Base-by-base conservation (phyloP, 768 basidiomycete genomes). In the Collybiopsis luxurians region DNA sequence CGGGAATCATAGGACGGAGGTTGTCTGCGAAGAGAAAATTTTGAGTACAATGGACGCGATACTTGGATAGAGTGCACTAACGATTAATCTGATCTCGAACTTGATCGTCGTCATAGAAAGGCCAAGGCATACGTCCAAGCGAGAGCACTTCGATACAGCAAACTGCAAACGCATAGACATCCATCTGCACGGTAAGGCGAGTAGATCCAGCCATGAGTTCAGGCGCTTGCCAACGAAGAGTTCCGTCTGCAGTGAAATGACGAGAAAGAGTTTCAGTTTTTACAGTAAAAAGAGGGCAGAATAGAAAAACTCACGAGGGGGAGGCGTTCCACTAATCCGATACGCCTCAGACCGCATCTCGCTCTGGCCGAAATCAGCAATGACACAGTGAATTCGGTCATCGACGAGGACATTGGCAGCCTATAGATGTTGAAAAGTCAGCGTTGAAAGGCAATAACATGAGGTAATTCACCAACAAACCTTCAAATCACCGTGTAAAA, bases 401-500 rank as follows among this genome's bases (percentile, higher is more conserved):
- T 87, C 82, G 13, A 95, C 83, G 2, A 94, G 80, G 15, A 93
- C 81, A 65, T 95, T 94, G 2, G 86, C 77, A 2, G 82, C 88
- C 87, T 81, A 45, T 6, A 42, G 42, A 45, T 42, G 17, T 12
- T 12, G 30, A 43, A 2, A 50, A 19, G 39, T 19, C 52, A 30
- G 28, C 27, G 42, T 30, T n/a, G n/a, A n/a, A n/a, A 11, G 28
- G 51, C 39, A 17, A 3, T 24, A 15, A 28, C 10, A 23, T 21
- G 36, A 53, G 17, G 48, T 47, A 55, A 23, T 27, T 47, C 28
- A 39, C 45, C 24, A 30, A 64, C 74, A 53, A 31, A 87, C 90
- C 78, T 92, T 93, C 49, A 94, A 75, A 69, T 92, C 89, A 1
- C 90, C 91, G 65, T 95, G 92, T 59, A 91, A 65, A 3, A 92